phyloP scores from a whole-genome alignment of 108 stramenopile species.

The Pseudonitzschia multistriata region DNA sequence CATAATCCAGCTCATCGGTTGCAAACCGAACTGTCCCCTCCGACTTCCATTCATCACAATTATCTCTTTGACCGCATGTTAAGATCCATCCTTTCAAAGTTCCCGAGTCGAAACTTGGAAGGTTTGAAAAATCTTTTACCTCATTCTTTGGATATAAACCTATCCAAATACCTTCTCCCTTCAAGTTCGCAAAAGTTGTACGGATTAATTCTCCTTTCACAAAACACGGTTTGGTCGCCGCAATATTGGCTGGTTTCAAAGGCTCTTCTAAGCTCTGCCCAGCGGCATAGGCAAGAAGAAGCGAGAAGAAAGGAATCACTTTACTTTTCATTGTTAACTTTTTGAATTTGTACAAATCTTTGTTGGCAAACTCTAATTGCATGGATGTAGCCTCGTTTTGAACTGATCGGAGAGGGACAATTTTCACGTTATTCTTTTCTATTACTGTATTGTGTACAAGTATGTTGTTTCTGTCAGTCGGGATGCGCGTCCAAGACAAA shows the following conservation, averaged over 20 bases:
- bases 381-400: no score
- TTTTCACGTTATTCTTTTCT: no score
- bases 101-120: background rate
- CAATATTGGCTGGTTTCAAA: background rate
- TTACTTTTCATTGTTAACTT: background rate
- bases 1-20: constrained; percentile 4
- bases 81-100: constrained; percentile 6
- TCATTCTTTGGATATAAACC: constrained; percentile 2
- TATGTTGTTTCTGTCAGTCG: no score
- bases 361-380: no score
- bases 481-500: no score
- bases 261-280: background rate
- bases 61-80: constrained; percentile 9
- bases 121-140: background rate
- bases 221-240: background rate
- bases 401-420: no score
- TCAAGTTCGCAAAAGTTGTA: background rate
- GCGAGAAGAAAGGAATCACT: background rate
- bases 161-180: constrained; percentile 11
- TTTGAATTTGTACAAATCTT: background rate
- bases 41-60: constrained; percentile 2
- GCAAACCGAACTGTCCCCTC: background rate
- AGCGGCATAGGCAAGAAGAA: background rate
- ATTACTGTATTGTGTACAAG: no score
- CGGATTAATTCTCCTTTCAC: constrained; percentile 11